Evolutionary conservation across 1,284 basidiomycete species (phyloP).

Genomic region (Taiwanofungus camphoratus): DNA sequence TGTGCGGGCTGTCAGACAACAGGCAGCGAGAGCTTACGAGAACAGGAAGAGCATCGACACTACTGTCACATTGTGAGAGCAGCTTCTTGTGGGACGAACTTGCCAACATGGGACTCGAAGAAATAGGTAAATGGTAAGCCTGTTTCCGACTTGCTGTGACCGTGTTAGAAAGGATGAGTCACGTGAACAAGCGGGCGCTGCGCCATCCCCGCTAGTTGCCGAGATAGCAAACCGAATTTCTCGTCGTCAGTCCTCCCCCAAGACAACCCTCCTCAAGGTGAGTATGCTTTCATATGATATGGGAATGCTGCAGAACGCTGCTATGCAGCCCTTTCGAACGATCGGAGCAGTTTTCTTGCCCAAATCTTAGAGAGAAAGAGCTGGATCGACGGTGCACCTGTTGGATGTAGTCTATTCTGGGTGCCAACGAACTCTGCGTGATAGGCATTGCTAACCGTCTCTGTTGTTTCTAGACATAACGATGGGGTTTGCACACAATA

Average conservation of each 20-base stretch:
- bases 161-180: too few species aligned
- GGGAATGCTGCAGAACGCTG: conserved; percentile 15
- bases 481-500: conserved; percentile 81
- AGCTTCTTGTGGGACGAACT: too few species aligned
- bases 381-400: conserved; percentile 27
- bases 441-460: conserved; percentile 13
- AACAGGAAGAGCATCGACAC: too few species aligned
- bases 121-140: too few species aligned
- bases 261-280: conserved; percentile 32
- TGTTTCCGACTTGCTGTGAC: too few species aligned
- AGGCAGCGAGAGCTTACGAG: too few species aligned
- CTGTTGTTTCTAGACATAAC: conserved; percentile 22
- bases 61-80: too few species aligned
- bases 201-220: conserved; percentile 13
- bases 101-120: too few species aligned
- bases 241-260: conserved; percentile 17
- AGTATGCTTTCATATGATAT: conserved; percentile 23
- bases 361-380: conserved; percentile 18
- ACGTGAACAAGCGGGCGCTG: too few species aligned
- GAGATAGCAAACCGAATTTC: conserved; percentile 10
- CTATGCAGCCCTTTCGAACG: conserved; percentile 14
- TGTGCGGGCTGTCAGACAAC: too few species aligned
- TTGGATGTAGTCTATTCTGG: conserved; percentile 26
- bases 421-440: conserved; percentile 10
- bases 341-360: conserved; percentile 14